Conservation (phyloP, 1,139 yeast species). For the Pichia sp. region DNA sequence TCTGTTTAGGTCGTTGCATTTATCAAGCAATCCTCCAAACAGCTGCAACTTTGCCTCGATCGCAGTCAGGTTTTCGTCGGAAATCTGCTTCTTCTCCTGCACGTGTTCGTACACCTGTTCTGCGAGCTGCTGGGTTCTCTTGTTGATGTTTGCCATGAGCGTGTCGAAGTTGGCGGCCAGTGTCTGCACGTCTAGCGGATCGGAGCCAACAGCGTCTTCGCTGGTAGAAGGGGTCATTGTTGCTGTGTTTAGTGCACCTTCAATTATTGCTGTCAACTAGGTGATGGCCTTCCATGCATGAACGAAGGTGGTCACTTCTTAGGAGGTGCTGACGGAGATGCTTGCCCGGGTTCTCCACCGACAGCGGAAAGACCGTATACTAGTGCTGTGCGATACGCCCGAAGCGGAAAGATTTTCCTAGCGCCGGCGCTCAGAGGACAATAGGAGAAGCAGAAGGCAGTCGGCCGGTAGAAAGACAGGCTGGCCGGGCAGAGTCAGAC, state of each 20-base stretch:
- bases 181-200: constrained; percentile 59
- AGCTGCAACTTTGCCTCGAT: constrained; percentile 36
- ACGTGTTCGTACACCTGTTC: constrained; percentile 37
- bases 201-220: constrained; percentile 31
- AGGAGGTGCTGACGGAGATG: too few relatives aligned
- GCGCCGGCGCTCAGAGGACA: too few relatives aligned
- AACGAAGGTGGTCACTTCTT: too few relatives aligned
- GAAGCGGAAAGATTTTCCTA: too few relatives aligned
- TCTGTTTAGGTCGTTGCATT: constrained; percentile 54
- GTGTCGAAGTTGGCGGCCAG: constrained; percentile 61
- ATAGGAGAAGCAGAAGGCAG: too few relatives aligned
- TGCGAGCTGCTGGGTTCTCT: constrained; percentile 30
- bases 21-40: constrained; percentile 40
- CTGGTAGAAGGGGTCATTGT: background rate
- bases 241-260: background rate
- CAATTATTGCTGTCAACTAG: too few relatives aligned
- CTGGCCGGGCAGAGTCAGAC: background rate
- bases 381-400: too few relatives aligned
- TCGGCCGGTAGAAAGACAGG: background rate
- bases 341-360: too few relatives aligned
- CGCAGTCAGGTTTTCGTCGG: constrained; percentile 31
- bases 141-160: constrained; percentile 55
- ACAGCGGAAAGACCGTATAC: too few relatives aligned
- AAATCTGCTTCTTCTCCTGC: constrained; percentile 27
- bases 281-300: too few relatives aligned